Evolutionary conservation across 768 basidiomycete genomes (phyloP).

Genomic region (Boletus reticulatus): DNA sequence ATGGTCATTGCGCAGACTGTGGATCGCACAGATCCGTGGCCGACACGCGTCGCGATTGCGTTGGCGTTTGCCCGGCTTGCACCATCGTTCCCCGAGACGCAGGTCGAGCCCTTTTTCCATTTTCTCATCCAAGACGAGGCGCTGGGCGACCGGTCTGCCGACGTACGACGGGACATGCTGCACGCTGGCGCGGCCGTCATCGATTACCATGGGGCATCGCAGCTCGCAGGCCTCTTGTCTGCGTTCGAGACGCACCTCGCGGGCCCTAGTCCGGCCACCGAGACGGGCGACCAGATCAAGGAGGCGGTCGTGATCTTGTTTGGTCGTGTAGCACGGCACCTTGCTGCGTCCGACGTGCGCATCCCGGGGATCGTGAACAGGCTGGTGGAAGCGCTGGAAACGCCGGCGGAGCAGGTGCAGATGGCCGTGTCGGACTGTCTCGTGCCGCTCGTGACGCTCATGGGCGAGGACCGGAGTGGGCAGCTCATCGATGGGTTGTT

Average conservation of each 20-base stretch:
- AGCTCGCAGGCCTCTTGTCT: constrained; percentile 70
- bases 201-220: constrained; percentile 74
- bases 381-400: constrained; percentile 85
- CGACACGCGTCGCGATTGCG: constrained; percentile 73
- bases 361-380: constrained; percentile 81
- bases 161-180: constrained; percentile 88
- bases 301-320: constrained; percentile 95
- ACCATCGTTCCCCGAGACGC: constrained; percentile 56
- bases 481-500: constrained; percentile 75
- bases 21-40: constrained; percentile 89
- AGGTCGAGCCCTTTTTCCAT: constrained; percentile 71
- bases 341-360: constrained; percentile 72
- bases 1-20: constrained; percentile 89
- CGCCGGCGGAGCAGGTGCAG: constrained; percentile 95
- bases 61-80: constrained; percentile 65
- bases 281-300: constrained; percentile 83
- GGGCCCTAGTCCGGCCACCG: constrained; percentile 51
- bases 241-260: constrained; percentile 80
- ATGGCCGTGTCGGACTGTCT: constrained; percentile 96
- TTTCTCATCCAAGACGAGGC: constrained; percentile 87
- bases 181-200: constrained; percentile 77
- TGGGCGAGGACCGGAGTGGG: constrained; percentile 43
- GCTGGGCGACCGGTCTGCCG: constrained; percentile 78
- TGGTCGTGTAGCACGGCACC: constrained; percentile 87
- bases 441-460: constrained; percentile 75